Conservation (phyloP, 176 grass and related monocot species). For the Pontederia paniculata region DNA sequence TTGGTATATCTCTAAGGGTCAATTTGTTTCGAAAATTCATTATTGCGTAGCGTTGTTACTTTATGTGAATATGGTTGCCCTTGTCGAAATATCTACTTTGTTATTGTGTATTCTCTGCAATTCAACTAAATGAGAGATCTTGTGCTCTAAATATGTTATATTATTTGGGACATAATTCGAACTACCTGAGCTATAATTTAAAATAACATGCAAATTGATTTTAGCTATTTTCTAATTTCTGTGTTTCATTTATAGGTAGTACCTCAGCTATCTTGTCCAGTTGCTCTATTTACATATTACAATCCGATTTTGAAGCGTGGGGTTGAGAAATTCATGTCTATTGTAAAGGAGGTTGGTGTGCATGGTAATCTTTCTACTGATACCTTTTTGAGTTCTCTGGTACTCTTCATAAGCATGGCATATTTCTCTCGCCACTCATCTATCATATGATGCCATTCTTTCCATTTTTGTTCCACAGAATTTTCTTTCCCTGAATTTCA, state of each 20-base stretch:
- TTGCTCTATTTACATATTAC: constrained; percentile 89
- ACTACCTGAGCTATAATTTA: no score
- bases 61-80: no score
- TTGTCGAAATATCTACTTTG: no score
- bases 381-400: no score
- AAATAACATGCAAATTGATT: background rate
- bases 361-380: constrained; percentile 37
- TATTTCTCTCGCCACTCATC: background rate
- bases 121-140: no score
- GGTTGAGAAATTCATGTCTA: constrained; percentile 67
- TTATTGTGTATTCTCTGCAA: no score
- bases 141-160: no score
- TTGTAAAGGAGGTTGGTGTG: constrained; percentile 59
- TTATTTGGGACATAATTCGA: no score
- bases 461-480: background rate
- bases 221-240: background rate
- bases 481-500: background rate
- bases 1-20: no score
- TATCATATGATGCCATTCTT: constrained; percentile 1
- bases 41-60: no score
- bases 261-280: constrained; percentile 84
- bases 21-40: no score
- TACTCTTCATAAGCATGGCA: no score
- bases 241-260: constrained; percentile 29
- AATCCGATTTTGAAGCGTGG: constrained; percentile 95